Evolutionary conservation across 2,329 filamentous ascomycete genomes (phyloP), one percentile per base, ranked within the genome.

Genomic region (Colletotrichum cuscutae): DNA sequence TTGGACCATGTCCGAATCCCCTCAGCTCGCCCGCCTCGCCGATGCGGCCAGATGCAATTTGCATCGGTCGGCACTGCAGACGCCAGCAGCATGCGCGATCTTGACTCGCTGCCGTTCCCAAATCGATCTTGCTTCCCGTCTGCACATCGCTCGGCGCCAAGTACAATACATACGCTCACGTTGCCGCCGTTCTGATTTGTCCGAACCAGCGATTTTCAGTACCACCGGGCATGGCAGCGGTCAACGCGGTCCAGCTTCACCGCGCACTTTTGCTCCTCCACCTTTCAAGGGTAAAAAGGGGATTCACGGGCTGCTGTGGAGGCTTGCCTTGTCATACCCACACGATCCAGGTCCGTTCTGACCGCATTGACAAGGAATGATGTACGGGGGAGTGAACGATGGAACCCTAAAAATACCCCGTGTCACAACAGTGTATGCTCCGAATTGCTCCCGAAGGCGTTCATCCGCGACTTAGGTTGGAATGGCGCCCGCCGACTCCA

Each of bases 81-180:
- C 66, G 46, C 64, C 53, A 72, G 66, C 60, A 65, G 60, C 70
- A 72, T 70, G 70, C 60, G 54, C 54, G 49, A 71, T 71, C 71
- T 65, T 56, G 56, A 65, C 49, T 54, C 28, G 35, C 49, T 42
- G 61, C 52, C 22, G 60, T 65, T 71, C 60, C 32, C 35, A 65
- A 61, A 57, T 73, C 66, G 71, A 72, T 71, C 71, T 60, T 71
- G 71, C 66, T 65, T 70, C 57, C 66, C 52, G 52, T 63, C 60
- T 57, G 70, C 70, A 52, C 49, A 65, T 71, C 37, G 32, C 59
- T 69, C 71, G 35, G 66, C 42, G 53, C 37, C 37, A 58, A 37
- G 54, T 54, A 35, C 53, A 37, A 37, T 56, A 28, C 30, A 24
- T 24, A 28, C 53, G 26, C 37, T 37, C 24, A 9, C 42, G 32